Conservation (phyloP, 345 rosid genomes). For the Euphorbia lathyris region DNA sequence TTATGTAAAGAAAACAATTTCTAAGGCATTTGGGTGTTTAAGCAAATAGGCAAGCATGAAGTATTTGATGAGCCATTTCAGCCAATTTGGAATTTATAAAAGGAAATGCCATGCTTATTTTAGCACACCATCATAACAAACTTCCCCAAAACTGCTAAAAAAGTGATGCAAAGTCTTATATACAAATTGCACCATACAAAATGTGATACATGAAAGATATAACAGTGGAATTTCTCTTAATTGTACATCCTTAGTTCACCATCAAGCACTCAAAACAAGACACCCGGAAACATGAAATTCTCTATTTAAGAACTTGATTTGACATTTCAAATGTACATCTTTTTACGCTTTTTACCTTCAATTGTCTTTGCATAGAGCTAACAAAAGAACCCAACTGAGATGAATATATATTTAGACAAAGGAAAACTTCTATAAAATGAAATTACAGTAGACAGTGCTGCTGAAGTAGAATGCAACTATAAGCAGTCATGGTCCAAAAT, state of each 20-base stretch:
- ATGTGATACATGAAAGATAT: background rate
- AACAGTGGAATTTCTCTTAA: background rate
- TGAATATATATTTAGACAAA: background rate
- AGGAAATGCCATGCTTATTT: background rate
- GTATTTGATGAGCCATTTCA: background rate
- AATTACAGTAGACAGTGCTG: too few relatives aligned
- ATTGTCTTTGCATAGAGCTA: background rate
- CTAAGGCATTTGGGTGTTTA: background rate
- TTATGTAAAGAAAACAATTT: background rate
- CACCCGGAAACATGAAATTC: constrained; percentile 9
- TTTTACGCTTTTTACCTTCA: background rate
- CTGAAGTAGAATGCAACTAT: background rate
- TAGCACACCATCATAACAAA: background rate
- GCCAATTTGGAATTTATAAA: background rate
- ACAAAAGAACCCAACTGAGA: background rate
- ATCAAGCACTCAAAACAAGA: background rate
- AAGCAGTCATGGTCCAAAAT: background rate
- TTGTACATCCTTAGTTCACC: background rate
- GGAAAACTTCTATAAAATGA: too few relatives aligned
- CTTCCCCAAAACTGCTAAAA: background rate
- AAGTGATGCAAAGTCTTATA: background rate
- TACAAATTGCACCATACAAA: background rate
- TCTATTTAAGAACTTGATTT: background rate
- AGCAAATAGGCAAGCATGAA: background rate
- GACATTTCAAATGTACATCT: background rate